These are phyloP conservation scores for Gomphus bonarii DNA, from an alignment of 1,284 basidiomycete genomes.

Conservation along the genomic window DNA sequence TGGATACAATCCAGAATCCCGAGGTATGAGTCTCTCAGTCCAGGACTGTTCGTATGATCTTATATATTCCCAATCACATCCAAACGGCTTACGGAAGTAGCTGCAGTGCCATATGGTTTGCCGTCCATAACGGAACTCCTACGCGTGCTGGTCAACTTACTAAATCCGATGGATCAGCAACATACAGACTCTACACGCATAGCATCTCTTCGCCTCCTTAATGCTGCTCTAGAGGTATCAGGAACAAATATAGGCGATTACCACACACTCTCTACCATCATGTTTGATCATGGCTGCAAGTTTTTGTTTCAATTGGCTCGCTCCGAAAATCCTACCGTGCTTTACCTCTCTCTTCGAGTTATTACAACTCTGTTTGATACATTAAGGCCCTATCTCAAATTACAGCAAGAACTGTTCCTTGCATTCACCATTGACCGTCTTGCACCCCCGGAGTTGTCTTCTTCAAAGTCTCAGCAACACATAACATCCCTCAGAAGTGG, in stretches of 20 bases:
- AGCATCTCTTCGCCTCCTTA: conserved; percentile 81
- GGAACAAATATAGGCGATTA: conserved; percentile 69
- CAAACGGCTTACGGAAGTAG: background rate
- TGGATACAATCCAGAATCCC: conserved; percentile 11
- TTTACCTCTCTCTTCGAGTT: conserved; percentile 75
- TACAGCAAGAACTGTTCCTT: conserved; percentile 95
- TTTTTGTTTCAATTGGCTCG: conserved; percentile 91
- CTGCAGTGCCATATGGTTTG: conserved; percentile 58
- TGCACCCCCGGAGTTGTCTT: conserved; percentile 36
- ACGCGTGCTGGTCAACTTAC: conserved; percentile 88
- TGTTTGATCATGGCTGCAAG: conserved; percentile 89
- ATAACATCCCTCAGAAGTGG: conserved; percentile 21
- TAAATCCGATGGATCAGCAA: conserved; percentile 89
- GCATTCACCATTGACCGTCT: conserved; percentile 90
- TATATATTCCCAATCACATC: background rate
- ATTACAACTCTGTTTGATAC: conserved; percentile 86
- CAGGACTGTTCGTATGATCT: conserved; percentile 6
- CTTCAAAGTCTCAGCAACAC: conserved; percentile 16
- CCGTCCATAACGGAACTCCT: conserved; percentile 91
- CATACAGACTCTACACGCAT: conserved; percentile 96
- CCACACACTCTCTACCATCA: conserved; percentile 60
- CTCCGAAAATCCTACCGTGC: conserved; percentile 75
- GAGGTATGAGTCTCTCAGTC: conserved; percentile 2
- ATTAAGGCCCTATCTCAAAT: conserved; percentile 80
- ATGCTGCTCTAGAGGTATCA: conserved; percentile 81